These are phyloP conservation scores for Aurifilum marmelostoma DNA, from an alignment of 2,329 filamentous ascomycete species.

Conservation along the genomic window DNA sequence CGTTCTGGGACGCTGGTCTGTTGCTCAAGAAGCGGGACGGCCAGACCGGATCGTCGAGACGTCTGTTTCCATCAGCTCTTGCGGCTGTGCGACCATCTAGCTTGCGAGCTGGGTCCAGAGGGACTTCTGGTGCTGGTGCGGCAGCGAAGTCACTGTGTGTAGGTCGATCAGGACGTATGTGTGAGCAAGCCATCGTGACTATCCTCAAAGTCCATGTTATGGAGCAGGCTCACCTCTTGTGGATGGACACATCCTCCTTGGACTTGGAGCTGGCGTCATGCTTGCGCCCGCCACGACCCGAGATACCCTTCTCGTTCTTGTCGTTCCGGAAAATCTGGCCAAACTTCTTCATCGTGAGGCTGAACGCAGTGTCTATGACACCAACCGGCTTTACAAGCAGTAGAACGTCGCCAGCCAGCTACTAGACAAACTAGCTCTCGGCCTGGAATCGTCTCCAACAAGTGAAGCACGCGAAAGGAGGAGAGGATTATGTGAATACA, in stretches of 20 bases:
- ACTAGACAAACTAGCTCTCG: too few species aligned
- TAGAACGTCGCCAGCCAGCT: too few species aligned
- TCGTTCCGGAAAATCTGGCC: slow-evolving; percentile 9
- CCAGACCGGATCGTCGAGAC: not conserved
- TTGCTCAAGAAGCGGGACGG: not conserved
- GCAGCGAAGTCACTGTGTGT: not conserved
- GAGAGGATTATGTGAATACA: not conserved
- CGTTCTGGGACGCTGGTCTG: not conserved
- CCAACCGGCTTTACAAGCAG: too few species aligned
- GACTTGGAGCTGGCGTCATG: not conserved
- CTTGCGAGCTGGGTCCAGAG: not conserved
- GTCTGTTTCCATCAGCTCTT: not conserved
- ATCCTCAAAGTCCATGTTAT: not conserved
- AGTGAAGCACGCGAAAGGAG: not conserved
- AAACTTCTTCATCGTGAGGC: slow-evolving; percentile 9
- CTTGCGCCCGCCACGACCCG: not conserved
- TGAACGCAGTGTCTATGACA: not conserved
- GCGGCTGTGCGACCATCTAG: not conserved
- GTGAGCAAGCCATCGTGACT: not conserved
- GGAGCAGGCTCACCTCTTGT: not conserved
- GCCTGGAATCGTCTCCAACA: too few species aligned
- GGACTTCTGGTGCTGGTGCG: not conserved
- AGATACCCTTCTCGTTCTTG: not conserved
- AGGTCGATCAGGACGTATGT: not conserved
- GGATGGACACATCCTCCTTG: not conserved